phyloP scores from a whole-genome alignment of 2,329 filamentous ascomycete genomes.

The Pseudocercospora macadamiae region DNA sequence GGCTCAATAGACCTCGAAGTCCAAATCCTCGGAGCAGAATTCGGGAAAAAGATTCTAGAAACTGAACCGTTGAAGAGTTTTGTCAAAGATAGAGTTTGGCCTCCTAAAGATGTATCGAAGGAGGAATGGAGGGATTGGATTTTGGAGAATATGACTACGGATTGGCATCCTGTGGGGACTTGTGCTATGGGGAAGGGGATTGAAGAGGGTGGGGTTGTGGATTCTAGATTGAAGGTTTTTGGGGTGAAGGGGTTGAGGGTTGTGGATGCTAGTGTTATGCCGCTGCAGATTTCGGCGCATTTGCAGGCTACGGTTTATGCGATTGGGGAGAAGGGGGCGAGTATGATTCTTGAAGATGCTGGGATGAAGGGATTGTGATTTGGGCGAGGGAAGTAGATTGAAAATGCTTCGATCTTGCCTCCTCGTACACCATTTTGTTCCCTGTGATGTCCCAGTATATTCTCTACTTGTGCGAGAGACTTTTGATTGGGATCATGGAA shows the following conservation, averaged over 20 bases:
- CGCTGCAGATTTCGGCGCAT: slow-evolving; percentile 34
- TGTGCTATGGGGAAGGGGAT: slow-evolving; percentile 42
- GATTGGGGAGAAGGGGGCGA: slow-evolving; percentile 34
- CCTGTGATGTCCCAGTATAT: too few species aligned
- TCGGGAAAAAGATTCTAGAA: slow-evolving; percentile 11
- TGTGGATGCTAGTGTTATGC: slow-evolving; percentile 35
- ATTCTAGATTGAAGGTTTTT: slow-evolving; percentile 29
- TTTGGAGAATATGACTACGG: slow-evolving; percentile 15
- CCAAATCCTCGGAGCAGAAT: slow-evolving; percentile 6
- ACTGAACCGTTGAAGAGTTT: slow-evolving; percentile 12
- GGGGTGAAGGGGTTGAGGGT: slow-evolving; percentile 31
- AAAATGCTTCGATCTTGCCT: background rate
- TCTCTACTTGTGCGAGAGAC: too few species aligned
- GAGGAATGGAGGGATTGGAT: slow-evolving; percentile 20
- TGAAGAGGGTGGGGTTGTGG: slow-evolving; percentile 31
- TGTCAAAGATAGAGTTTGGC: slow-evolving; percentile 4
- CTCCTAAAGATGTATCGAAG: slow-evolving; percentile 12
- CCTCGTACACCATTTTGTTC: too few species aligned
- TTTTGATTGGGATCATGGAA: too few species aligned
- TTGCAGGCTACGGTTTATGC: slow-evolving; percentile 36
- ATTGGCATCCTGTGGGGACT: slow-evolving; percentile 31
- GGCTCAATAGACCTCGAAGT: slow-evolving; percentile 16
- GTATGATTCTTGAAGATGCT: slow-evolving; percentile 26
- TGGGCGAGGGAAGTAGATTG: too few species aligned
- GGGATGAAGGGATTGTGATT: background rate